These are phyloP conservation scores for Fomitopsis palustris DNA, from an alignment of 1,284 basidiomycete species.

Conservation along the genomic window DNA sequence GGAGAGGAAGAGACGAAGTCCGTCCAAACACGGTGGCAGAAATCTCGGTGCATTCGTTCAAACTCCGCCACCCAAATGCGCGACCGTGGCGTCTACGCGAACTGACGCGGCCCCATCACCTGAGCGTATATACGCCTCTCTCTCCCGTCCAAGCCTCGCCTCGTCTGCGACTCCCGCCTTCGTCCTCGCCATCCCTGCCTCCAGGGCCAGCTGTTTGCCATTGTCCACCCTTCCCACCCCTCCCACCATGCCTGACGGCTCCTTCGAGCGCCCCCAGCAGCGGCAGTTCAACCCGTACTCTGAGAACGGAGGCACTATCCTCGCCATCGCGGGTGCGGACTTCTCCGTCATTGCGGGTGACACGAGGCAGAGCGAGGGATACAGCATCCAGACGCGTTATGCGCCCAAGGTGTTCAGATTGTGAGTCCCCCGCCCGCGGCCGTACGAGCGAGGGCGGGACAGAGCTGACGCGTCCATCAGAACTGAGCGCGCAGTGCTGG, in stretches of 20 bases:
- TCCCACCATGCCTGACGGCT: conserved; percentile 33
- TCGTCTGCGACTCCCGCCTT: conserved; percentile 9
- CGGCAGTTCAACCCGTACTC: conserved; percentile 83
- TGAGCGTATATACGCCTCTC: conserved; percentile 21
- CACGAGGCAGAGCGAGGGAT: conserved; percentile 92
- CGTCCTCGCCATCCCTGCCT: conserved; percentile 4
- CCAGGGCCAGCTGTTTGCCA: conserved; percentile 2
- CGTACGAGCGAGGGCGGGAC: background rate
- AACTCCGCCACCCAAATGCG: conserved; percentile 21
- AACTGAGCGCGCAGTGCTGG: conserved; percentile 90
- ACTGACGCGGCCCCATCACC: conserved; percentile 27
- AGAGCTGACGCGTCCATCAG: conserved; percentile 38
- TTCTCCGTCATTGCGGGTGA: conserved; percentile 94
- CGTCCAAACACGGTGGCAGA: conserved; percentile 13
- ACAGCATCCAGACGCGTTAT: conserved; percentile 93
- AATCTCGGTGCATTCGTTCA: conserved; percentile 25
- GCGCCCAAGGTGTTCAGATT: conserved; percentile 88
- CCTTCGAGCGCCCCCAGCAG: conserved; percentile 46
- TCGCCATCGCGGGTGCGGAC: conserved; percentile 89
- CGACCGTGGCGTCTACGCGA: conserved; percentile 16
- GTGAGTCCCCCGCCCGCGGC: conserved; percentile 39
- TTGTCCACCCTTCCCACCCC: background rate
- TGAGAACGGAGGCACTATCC: conserved; percentile 91
- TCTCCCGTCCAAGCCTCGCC: conserved; percentile 5
- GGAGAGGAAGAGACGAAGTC: conserved; percentile 9